Evolutionary conservation across 306 rosid genomes (phyloP).

Genomic region (Citrullus colocynthis): DNA sequence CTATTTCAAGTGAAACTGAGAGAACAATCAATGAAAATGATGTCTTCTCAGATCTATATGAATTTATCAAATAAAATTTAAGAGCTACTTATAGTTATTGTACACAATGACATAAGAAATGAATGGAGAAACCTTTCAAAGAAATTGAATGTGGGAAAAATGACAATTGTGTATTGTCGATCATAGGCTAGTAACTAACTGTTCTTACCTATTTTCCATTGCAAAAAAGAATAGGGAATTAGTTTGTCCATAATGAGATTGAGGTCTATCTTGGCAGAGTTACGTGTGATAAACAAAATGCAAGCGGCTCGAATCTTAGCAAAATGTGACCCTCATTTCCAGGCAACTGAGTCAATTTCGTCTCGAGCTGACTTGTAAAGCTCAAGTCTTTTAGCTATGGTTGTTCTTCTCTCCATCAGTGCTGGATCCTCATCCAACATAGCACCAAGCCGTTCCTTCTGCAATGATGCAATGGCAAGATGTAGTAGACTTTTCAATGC

Average conservation of each 20-base stretch:
- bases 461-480: constrained; percentile 19
- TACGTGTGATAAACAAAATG: background rate
- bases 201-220: background rate
- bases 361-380: constrained; percentile 96
- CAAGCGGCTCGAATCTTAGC: background rate
- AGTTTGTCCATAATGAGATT: constrained; percentile 5
- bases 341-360: constrained; percentile 86
- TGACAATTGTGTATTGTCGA: background rate
- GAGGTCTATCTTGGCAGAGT: background rate
- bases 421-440: constrained; percentile 96
- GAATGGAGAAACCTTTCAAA: background rate
- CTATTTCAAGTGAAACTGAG: background rate
- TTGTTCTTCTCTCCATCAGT: constrained; percentile 70
- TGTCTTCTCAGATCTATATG: background rate
- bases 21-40: background rate
- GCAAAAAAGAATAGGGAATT: background rate
- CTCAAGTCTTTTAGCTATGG: constrained; percentile 79
- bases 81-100: background rate
- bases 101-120: background rate
- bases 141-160: background rate
- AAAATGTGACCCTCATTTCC: constrained; percentile 40
- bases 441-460: constrained; percentile 82
- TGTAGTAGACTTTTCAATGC: background rate
- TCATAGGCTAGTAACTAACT: background rate
- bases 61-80: background rate